Percentiles rank a stretch among this genome's conserved stretches.
These are phyloP conservation scores for Exserohilum turcica DNA, from an alignment of 2,329 filamentous ascomycete species.

Conservation along the genomic window DNA sequence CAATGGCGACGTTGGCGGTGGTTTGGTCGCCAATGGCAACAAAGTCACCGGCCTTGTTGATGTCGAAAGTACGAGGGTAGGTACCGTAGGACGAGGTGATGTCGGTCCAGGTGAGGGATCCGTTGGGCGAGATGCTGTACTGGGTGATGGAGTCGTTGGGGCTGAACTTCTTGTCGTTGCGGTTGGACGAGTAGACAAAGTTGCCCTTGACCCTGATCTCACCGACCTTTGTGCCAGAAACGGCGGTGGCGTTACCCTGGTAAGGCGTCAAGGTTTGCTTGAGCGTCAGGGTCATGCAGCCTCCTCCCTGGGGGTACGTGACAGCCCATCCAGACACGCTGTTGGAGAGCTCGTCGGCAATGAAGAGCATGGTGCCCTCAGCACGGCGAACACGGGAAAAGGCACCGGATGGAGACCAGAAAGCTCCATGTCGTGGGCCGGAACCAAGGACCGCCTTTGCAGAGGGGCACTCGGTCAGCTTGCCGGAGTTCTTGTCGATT, in stretches of 20 bases:
- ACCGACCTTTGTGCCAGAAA: conserved; percentile 37
- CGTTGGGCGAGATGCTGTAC: conserved; percentile 38
- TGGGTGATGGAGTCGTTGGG: conserved; percentile 44
- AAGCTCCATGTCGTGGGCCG: conserved; percentile 60
- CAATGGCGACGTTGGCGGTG: conserved; percentile 40
- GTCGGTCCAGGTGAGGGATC: conserved; percentile 36
- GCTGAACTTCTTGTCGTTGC: conserved; percentile 45
- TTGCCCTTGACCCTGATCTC: conserved; percentile 42
- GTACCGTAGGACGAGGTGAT: conserved; percentile 38
- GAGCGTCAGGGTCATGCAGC: conserved; percentile 35
- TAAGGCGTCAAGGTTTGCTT: conserved; percentile 44
- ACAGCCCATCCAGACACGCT: conserved; percentile 40
- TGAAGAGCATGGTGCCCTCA: conserved; percentile 34
- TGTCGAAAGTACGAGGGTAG: conserved; percentile 45
- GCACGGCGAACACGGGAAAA: conserved; percentile 28
- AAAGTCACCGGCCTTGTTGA: conserved; percentile 41
- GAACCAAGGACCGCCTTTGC: conserved; percentile 54
- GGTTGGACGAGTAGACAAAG: conserved; percentile 44
- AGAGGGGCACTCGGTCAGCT: conserved; percentile 54
- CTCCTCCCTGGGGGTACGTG: conserved; percentile 37
- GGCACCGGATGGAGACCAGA: conserved; percentile 49
- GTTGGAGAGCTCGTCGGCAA: conserved; percentile 44
- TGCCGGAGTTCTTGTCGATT: conserved; percentile 54
- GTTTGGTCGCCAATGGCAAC: conserved; percentile 42
- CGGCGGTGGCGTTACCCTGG: conserved; percentile 35